Evolutionary conservation across 768 basidiomycete species (phyloP).

Genomic region (Hygrophoropsis aurantiaca): DNA sequence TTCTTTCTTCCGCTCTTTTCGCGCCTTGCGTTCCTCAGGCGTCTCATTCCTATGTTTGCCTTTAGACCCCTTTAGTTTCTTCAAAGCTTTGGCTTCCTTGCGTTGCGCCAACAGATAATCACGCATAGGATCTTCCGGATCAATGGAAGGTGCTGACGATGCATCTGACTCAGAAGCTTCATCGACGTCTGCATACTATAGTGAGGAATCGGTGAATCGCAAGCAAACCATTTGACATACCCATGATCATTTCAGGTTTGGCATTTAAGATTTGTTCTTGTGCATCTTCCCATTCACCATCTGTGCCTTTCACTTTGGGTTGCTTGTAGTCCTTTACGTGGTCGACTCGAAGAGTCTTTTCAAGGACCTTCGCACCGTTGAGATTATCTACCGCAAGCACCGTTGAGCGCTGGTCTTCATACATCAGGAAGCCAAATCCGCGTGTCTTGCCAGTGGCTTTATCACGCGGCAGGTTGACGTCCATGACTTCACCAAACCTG

Average conservation of each 20-base stretch:
- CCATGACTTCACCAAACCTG: conserved; percentile 96
- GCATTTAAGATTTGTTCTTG: conserved; percentile 90
- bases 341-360: conserved; percentile 86
- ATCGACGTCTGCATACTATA: conserved; percentile 41
- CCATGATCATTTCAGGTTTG: conserved; percentile 67
- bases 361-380: conserved; percentile 89
- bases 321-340: conserved; percentile 94
- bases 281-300: conserved; percentile 82
- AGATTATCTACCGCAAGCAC: conserved; percentile 97
- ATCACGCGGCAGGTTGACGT: conserved; percentile 92
- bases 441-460: conserved; percentile 87
- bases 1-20: conserved; percentile 74
- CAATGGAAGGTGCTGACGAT: conserved; percentile 66
- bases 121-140: conserved; percentile 97
- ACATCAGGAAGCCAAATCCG: conserved; percentile 98
- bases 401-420: conserved; percentile 96
- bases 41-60: conserved; percentile 73
- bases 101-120: conserved; percentile 83
- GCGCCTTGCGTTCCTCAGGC: conserved; percentile 70
- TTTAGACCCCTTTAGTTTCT: conserved; percentile 55
- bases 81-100: conserved; percentile 64
- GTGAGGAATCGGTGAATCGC: background rate
- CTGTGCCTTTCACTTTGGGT: conserved; percentile 70
- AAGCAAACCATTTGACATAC: conserved; percentile 34
- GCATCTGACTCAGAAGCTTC: conserved; percentile 66